Evolutionary conservation across 2,329 filamentous ascomycete species (phyloP).

Genomic region (Hypomyces rosellus): DNA sequence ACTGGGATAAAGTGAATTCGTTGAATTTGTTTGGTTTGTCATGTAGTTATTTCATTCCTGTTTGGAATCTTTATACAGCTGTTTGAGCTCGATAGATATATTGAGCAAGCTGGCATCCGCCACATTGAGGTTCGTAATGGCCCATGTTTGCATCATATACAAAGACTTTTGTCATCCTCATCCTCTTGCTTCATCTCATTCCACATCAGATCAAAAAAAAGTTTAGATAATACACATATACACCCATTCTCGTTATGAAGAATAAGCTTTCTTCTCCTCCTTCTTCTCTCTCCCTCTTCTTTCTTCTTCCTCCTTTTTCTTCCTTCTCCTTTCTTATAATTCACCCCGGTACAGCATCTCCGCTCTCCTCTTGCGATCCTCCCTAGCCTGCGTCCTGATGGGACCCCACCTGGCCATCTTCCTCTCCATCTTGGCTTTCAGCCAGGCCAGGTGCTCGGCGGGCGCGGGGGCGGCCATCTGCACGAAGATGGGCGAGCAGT

Average conservation of each 20-base stretch:
- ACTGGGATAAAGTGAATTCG: too few species aligned
- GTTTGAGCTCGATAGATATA: too few species aligned
- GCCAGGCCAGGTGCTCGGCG: conserved; percentile 39
- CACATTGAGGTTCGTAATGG: too few species aligned
- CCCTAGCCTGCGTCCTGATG: conserved; percentile 45
- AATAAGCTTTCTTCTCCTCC: not conserved
- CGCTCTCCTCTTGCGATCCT: conserved; percentile 49
- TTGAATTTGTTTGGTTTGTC: too few species aligned
- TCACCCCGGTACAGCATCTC: conserved; percentile 47
- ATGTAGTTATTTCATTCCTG: too few species aligned
- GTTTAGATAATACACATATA: too few species aligned
- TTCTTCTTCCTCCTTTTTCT: not conserved
- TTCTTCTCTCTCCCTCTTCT: not conserved
- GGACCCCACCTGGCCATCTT: conserved; percentile 53
- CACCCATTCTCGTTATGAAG: not conserved
- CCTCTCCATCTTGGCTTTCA: conserved; percentile 40
- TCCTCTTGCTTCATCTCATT: not conserved
- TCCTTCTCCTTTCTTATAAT: conserved; percentile 31
- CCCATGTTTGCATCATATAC: not conserved
- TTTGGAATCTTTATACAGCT: too few species aligned
- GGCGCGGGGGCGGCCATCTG: conserved; percentile 50
- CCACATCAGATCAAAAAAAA: too few species aligned
- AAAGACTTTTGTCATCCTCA: not conserved
- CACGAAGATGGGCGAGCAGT: conserved; percentile 51
- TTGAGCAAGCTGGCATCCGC: too few species aligned